Evolutionary conservation across 164 flowering plant genomes (phyloP), one percentile per base, ranked within the genome.

Genomic region (Magnolia changhungtana): DNA sequence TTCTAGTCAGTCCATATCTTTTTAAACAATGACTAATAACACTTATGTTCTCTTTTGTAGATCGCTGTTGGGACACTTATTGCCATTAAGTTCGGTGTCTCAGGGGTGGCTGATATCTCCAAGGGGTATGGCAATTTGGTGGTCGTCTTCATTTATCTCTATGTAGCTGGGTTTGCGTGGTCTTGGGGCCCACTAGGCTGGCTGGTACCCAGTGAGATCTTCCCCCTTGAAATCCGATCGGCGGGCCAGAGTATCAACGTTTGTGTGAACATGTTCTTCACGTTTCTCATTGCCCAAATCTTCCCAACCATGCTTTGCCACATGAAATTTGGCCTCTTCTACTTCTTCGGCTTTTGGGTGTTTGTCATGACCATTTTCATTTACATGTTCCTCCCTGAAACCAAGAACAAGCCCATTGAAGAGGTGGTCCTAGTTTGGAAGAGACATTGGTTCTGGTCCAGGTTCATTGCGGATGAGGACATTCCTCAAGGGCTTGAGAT

Each of bases 171-270:
- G 5, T 82, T 80, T 21, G 82, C 84, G 7, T 80, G 82, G 82
- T 80, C 84, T 1, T 82, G 84, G 82, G 84, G 84, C 0, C 84
- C 84, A 0, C 73, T 82, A 31, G 82, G 82, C 2, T 82, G 84
- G 84, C 69, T 82, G 59, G 82, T 82, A 0, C 84, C 84, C 20
- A 80, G 80, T 70, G 84, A 82, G 75, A 82, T 82, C 55, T 82
- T 82, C 73, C 84, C 82, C 1, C 74, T 80, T 19, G 82, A 82
- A 73, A 82, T 80, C 65, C 73, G 84, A 59, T 82, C 84, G 6
- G 84, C 84, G 7, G 84, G 82, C 21, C 84, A 82, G 66, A 71
- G 80, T 23, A 80, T 82, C 69, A 80, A 74, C 13, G 84, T 82
- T 18, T 82, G 82, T 11, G 78, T 75, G 6, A 82, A 79, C 78